Conservation (phyloP, 2,329 filamentous ascomycete genomes). For the Colletotrichum siamense region DNA sequence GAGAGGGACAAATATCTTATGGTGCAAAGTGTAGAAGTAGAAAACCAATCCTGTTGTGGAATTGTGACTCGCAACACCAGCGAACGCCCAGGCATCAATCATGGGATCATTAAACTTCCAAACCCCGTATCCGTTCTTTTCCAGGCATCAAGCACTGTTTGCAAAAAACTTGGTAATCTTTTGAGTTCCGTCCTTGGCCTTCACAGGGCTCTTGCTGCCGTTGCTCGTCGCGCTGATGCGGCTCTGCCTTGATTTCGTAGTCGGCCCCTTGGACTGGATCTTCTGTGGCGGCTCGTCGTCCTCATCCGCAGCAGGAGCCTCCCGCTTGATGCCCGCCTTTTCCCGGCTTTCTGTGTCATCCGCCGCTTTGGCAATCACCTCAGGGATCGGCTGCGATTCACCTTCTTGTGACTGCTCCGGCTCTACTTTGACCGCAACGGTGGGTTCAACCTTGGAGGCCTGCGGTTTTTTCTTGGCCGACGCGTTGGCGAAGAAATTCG, state of each 20-base stretch:
- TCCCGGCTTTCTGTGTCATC: not conserved
- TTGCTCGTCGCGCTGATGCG: slow-evolving; percentile 50
- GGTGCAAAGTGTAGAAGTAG: not conserved
- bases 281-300: slow-evolving; percentile 30
- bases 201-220: slow-evolving; percentile 36
- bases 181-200: slow-evolving; percentile 39
- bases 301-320: slow-evolving; percentile 21
- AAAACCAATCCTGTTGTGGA: not conserved
- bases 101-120: not conserved
- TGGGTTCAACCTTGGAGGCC: not conserved
- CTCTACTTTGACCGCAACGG: slow-evolving; percentile 25
- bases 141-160: slow-evolving; percentile 41
- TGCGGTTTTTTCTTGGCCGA: slow-evolving; percentile 39
- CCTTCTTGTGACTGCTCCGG: slow-evolving; percentile 11
- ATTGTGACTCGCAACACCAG: not conserved
- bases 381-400: slow-evolving; percentile 23
- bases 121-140: not conserved
- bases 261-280: slow-evolving; percentile 21
- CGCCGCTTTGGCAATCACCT: slow-evolving; percentile 20
- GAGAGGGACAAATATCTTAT: not conserved
- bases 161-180: slow-evolving; percentile 56
- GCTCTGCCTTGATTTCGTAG: slow-evolving; percentile 25
- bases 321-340: slow-evolving; percentile 30
- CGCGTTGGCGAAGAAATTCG: slow-evolving; percentile 79
- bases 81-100: not conserved